These are phyloP conservation scores for Alternaria hordeiaustralica DNA, from an alignment of 2,329 filamentous ascomycete genomes.

Conservation along the genomic window DNA sequence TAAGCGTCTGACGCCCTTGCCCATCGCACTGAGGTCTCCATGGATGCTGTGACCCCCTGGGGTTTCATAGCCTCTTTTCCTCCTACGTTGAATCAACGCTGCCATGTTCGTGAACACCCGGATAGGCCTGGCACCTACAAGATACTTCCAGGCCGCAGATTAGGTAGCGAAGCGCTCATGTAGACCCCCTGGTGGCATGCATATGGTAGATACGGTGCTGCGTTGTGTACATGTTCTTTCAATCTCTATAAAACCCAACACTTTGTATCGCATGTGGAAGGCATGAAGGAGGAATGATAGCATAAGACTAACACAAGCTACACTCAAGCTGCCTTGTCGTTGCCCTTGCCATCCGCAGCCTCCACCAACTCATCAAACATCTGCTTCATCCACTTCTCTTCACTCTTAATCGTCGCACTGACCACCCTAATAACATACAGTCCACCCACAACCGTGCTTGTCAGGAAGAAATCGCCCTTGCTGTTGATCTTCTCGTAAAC, in stretches of 20 bases:
- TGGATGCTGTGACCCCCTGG: neutral
- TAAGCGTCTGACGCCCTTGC: too few species aligned
- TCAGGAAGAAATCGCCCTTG: slow-evolving; percentile 81
- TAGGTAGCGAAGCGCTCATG: neutral
- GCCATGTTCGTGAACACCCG: neutral
- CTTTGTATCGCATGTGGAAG: neutral
- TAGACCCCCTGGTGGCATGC: neutral
- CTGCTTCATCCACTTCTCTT: slow-evolving; percentile 73
- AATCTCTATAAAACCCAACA: neutral
- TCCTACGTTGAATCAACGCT: neutral
- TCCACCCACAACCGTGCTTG: slow-evolving; percentile 74
- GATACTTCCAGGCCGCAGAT: neutral
- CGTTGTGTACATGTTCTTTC: neutral
- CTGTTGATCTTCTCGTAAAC: slow-evolving; percentile 79
- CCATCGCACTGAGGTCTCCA: too few species aligned
- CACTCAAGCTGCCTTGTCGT: neutral
- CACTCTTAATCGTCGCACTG: slow-evolving; percentile 71
- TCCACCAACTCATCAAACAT: slow-evolving; percentile 77
- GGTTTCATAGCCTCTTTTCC: neutral
- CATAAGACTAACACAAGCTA: neutral
- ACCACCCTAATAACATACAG: slow-evolving; percentile 82
- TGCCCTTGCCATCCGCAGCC: slow-evolving; percentile 53
- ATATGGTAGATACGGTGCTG: neutral
- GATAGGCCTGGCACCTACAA: neutral
- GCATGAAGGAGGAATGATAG: neutral